Conservation (phyloP, 2,329 filamentous ascomycete genomes). For the Colletotrichum spaethianum region DNA sequence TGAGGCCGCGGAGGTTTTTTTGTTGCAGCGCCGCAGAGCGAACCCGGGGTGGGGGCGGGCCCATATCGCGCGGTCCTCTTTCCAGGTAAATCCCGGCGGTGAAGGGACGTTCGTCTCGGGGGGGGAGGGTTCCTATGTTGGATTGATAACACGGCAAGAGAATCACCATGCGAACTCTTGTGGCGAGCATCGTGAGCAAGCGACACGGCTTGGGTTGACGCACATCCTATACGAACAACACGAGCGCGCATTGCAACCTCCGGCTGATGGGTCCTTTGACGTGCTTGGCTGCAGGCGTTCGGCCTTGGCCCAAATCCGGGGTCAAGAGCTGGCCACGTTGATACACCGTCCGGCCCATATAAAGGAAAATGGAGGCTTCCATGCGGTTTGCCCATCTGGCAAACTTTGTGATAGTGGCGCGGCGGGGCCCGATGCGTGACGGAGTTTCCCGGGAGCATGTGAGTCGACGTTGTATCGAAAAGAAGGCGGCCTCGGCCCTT, state of each 20-base stretch:
- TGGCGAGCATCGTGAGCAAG: background rate
- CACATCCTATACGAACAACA: no score
- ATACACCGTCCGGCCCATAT: background rate
- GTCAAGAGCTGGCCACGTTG: background rate
- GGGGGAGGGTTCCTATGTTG: background rate
- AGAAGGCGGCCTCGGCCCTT: no score
- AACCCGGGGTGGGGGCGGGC: background rate
- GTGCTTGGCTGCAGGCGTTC: background rate
- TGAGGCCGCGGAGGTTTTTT: background rate
- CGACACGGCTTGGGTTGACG: no score
- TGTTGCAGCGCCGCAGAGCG: constrained; percentile 23
- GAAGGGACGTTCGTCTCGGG: background rate
- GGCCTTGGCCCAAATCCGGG: background rate
- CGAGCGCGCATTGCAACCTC: background rate
- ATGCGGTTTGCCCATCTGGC: no score
- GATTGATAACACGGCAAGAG: background rate
- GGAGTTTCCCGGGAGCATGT: background rate
- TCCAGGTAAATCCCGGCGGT: background rate
- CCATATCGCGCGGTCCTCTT: background rate
- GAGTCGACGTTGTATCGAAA: no score
- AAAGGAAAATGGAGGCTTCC: no score
- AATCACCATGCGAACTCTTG: no score
- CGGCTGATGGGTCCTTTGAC: background rate
- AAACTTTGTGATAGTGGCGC: background rate
- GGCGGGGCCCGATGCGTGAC: background rate